phyloP scores from a whole-genome alignment of 768 basidiomycete species.

The Ramaria rubella region DNA sequence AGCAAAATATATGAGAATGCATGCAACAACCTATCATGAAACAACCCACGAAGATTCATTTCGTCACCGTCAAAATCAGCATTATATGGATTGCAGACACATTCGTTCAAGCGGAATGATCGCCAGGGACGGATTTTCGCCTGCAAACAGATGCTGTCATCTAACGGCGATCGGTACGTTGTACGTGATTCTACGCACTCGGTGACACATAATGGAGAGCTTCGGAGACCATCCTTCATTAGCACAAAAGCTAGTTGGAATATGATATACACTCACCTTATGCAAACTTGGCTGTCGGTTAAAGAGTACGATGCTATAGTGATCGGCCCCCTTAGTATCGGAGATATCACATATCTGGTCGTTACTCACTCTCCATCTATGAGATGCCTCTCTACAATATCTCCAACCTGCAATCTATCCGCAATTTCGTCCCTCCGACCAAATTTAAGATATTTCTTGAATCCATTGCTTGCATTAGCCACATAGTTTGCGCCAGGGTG shows the following conservation, averaged over 20 bases:
- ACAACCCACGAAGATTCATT: conserved; percentile 89
- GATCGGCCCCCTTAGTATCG: background rate
- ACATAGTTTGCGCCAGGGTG: conserved; percentile 98
- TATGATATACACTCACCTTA: conserved; percentile 45
- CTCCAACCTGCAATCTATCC: conserved; percentile 76
- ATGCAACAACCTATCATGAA: background rate
- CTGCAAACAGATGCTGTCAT: conserved; percentile 26
- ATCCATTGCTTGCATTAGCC: conserved; percentile 63
- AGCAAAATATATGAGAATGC: conserved; percentile 7
- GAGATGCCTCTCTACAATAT: conserved; percentile 91
- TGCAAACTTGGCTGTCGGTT: conserved; percentile 99
- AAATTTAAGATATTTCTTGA: conserved; percentile 87
- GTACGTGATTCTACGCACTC: conserved; percentile 40
- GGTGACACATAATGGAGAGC: conserved; percentile 98
- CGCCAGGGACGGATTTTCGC: conserved; percentile 95
- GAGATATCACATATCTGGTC: background rate
- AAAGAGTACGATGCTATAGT: conserved; percentile 73
- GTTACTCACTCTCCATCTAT: conserved; percentile 73
- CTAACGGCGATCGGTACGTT: background rate
- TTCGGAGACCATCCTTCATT: conserved; percentile 22
- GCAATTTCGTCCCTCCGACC: conserved; percentile 77
- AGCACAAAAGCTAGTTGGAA: background rate
- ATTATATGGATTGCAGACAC: conserved; percentile 98
- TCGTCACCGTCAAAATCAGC: conserved; percentile 99
- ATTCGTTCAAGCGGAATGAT: conserved; percentile 95